A percentile compares a stretch with the other conserved stretches of the same genome.
These are phyloP conservation scores for Acacia melanoxylon DNA, from an alignment of 306 rosid genomes.

Conservation along the genomic window DNA sequence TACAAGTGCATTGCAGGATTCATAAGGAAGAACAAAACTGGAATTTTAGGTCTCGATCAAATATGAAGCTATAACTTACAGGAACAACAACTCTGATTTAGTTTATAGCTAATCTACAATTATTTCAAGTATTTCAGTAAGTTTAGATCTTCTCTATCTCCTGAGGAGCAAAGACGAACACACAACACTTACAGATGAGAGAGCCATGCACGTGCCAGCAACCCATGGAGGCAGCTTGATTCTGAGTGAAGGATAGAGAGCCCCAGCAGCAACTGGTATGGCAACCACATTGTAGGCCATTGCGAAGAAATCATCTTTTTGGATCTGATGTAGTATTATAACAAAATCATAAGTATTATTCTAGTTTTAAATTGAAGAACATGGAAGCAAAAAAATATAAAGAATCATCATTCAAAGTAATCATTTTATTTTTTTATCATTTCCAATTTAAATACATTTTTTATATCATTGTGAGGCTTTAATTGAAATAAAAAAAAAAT, in stretches of 20 bases:
- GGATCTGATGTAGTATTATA: too few species aligned
- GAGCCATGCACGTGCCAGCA: constrained; percentile 93
- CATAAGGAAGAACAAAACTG: constrained; percentile 47
- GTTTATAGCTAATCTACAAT: constrained; percentile 61
- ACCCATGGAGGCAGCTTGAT: constrained; percentile 84
- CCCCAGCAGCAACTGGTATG: constrained; percentile 86
- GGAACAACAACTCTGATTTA: constrained; percentile 7
- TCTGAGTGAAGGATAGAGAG: constrained; percentile 61
- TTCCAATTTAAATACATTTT: too few species aligned
- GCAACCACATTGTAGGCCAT: constrained; percentile 88
- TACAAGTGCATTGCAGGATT: constrained; percentile 28
- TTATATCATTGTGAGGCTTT: too few species aligned
- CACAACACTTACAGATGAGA: constrained; percentile 83
- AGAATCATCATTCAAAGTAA: too few species aligned
- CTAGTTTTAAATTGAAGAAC: too few species aligned
- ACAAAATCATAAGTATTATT: too few species aligned
- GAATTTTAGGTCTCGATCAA: not conserved
- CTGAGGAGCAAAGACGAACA: constrained; percentile 80
- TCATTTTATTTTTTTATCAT: too few species aligned
- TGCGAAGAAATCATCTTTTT: constrained; percentile 33
- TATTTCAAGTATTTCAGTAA: constrained; percentile 77
- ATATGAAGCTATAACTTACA: constrained; percentile 2
- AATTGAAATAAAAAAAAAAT: not conserved
- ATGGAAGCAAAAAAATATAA: too few species aligned
- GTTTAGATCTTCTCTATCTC: constrained; percentile 77